Conservation (phyloP, 441 rosid species). For the Syzygium syzygioides region DNA sequence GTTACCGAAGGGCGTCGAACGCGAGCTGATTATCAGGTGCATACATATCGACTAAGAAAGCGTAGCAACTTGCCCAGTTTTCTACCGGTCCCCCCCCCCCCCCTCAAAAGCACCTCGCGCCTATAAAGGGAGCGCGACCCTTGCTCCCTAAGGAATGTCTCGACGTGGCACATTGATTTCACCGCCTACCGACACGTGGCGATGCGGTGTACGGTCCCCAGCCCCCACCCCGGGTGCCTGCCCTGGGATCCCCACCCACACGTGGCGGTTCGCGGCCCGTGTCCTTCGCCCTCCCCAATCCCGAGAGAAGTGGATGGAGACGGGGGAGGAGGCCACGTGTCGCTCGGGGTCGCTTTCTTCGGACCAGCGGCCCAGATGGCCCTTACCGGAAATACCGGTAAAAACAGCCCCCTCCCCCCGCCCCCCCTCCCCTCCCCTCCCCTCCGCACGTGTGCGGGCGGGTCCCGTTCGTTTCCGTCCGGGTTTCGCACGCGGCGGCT, state of each 20-base stretch:
- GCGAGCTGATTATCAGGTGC: too few species aligned
- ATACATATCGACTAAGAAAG: background rate
- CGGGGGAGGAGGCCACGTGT: background rate
- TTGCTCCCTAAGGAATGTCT: background rate
- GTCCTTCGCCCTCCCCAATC: background rate
- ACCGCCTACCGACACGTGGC: background rate
- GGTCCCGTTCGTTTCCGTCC: background rate
- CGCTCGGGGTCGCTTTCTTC: background rate
- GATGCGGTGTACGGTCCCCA: background rate
- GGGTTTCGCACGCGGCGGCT: background rate
- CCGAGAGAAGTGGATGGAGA: background rate
- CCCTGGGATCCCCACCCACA: background rate
- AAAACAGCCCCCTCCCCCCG: too few species aligned
- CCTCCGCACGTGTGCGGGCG: background rate
- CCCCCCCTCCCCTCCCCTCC: too few species aligned
- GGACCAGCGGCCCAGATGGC: background rate
- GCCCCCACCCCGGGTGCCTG: background rate
- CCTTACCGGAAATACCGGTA: conserved; percentile 7
- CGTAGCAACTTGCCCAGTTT: fast-evolving
- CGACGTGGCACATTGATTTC: background rate
- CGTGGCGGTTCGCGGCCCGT: background rate
- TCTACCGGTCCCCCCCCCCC: too few species aligned
- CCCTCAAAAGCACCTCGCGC: background rate
- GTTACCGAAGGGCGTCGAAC: too few species aligned
- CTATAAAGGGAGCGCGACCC: background rate